Base-by-base conservation (phyloP, 306 rosid genomes). In the Geum urbanum region DNA sequence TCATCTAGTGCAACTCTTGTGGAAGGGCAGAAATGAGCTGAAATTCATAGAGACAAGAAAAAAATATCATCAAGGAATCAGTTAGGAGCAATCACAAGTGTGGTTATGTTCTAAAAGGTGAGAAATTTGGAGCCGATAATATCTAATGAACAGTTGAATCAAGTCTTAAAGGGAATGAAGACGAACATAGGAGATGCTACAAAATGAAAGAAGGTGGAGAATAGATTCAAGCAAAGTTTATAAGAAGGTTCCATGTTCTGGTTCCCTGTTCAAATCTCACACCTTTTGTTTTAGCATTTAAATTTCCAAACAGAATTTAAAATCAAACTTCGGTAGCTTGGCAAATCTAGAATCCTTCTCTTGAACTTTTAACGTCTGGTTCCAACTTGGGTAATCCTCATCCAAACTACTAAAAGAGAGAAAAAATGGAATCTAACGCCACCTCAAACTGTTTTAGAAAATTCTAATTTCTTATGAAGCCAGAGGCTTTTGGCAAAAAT, bases 181-280 rank as follows among this genome's bases (percentile, higher is more conserved):
- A 54, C 15, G 16, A 69, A 18, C 50, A 40, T 12, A 8, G 12
- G 7, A 55, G 32, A 47, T 47, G 37, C 14, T 20, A 22, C 53
- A 4, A 43, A 55, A 39, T 62, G 18, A 55, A 49, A 48, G 50
- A 62, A 72, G 12, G 44, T 53, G 64, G 13, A 62, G 63, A 52
- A 49, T 2, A 43, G 12, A 24, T 41, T 19, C 43, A 22, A 52
- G 40, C 43, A 22, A 52, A 15, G 20, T 8, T 63, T 19, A 49
- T 51, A 20, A 51, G 72, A 51, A 37, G 18, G 37, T 66, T 67
- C 61, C 18, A 51, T 5, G 18, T 37, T 13, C 49, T 52, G 20
- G 61, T 68, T 8, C 48, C 24, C 48, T 35, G 24, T 61, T 61
- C 47, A 39, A 61, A n/a, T 5, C 40, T 5, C 6, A 4, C 22